A percentile compares a stretch with the other conserved stretches of the same genome.
Evolutionary conservation across 176 grass and related monocot species (phyloP).

Genomic region (Hordeum marinum): DNA sequence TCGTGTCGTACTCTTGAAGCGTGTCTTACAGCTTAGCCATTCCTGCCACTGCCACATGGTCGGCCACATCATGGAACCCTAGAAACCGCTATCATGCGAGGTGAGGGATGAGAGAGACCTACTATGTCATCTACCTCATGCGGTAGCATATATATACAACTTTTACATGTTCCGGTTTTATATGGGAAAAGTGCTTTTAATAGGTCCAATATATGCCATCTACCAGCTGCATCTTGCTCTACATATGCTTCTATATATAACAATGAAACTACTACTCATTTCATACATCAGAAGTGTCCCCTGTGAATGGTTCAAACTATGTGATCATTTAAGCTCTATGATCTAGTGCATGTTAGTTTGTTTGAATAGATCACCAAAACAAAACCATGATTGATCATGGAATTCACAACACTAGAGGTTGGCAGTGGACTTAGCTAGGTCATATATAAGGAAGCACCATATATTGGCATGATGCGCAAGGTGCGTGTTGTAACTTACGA

Average conservation of each 20-base stretch:
- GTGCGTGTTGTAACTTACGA: not conserved
- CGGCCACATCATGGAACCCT: too few relatives aligned
- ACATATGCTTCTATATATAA: not conserved
- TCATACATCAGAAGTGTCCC: not conserved
- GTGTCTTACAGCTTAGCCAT: too few relatives aligned
- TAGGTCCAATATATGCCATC: not conserved
- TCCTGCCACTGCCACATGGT: too few relatives aligned
- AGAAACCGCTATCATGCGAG: not conserved
- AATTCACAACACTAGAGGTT: not conserved
- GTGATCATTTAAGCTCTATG: too few relatives aligned
- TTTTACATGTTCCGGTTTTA: not conserved
- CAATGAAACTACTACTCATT: not conserved
- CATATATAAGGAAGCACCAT: not conserved
- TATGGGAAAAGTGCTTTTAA: not conserved
- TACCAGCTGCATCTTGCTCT: not conserved
- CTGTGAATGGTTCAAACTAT: not conserved
- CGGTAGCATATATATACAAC: not conserved
- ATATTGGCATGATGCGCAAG: not conserved
- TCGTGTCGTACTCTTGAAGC: too few relatives aligned
- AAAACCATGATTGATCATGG: not conserved
- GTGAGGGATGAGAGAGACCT: too few relatives aligned
- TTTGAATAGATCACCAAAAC: not conserved
- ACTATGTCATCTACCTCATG: not conserved
- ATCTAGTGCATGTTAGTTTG: too few relatives aligned
- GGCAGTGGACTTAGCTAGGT: not conserved